A percentile compares a stretch with the other conserved stretches of the same genome.
These are phyloP conservation scores for Solanum bukasovii DNA, from an alignment of 257 asterid species.

Conservation along the genomic window DNA sequence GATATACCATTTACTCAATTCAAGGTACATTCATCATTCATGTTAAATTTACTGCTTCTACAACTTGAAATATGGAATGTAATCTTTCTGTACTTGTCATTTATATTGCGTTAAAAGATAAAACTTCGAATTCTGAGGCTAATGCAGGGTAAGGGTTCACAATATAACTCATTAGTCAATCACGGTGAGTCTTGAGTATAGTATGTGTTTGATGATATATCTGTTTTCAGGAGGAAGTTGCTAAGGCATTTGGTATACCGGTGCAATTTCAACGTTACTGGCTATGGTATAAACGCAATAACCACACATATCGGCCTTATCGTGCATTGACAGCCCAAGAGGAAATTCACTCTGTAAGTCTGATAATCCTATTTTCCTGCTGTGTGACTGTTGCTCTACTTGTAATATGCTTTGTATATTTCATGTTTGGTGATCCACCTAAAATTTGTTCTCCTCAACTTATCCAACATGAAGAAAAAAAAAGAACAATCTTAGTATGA, in stretches of 20 bases:
- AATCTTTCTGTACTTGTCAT: not conserved
- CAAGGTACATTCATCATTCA: constrained; percentile 36
- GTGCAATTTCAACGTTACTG: constrained; percentile 74
- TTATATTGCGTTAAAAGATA: not conserved
- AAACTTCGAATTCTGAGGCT: not conserved
- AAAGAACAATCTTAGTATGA: not conserved
- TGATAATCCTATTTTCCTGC: not conserved
- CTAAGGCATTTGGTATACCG: constrained; percentile 64
- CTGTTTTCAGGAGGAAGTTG: constrained; percentile 62
- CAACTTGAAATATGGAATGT: not conserved
- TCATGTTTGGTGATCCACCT: not conserved
- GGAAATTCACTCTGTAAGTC: constrained; percentile 61
- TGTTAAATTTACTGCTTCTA: not conserved
- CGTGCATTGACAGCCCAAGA: constrained; percentile 58
- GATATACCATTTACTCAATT: constrained; percentile 47
- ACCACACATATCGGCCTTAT: constrained; percentile 74
- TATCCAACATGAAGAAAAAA: not conserved
- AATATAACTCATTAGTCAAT: not conserved
- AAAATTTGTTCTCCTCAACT: not conserved
- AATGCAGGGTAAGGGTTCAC: not conserved
- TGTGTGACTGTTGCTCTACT: not conserved
- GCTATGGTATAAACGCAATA: constrained; percentile 81
- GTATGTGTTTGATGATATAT: not conserved
- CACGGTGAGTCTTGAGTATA: not conserved
- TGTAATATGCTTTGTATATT: not conserved